phyloP scores from a whole-genome alignment of 164 flowering plant genomes.

The Vitis cinerea region DNA sequence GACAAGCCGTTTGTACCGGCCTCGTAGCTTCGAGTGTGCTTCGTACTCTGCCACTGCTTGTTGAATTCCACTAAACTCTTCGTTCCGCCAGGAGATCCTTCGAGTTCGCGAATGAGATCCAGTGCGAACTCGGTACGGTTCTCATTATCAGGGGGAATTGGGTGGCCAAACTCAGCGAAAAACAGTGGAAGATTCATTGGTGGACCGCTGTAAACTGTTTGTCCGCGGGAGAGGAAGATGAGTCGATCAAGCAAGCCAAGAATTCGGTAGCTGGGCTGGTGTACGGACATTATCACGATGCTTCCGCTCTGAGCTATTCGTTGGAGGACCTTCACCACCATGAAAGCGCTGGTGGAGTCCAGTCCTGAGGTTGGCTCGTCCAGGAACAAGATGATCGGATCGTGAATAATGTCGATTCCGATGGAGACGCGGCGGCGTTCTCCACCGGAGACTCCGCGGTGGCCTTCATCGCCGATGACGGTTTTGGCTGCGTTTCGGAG shows the following conservation, averaged over 20 bases:
- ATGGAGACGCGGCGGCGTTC: slow-evolving; percentile 64
- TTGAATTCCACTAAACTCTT: slow-evolving; percentile 48
- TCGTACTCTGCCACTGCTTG: slow-evolving; percentile 41
- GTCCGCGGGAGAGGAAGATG: slow-evolving; percentile 35
- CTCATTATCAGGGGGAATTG: slow-evolving; percentile 30
- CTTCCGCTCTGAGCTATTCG: slow-evolving; percentile 64
- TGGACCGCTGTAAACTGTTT: slow-evolving; percentile 32
- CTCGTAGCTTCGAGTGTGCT: not conserved
- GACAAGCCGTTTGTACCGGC: slow-evolving; percentile 20
- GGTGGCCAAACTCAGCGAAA: slow-evolving; percentile 33
- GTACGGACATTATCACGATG: slow-evolving; percentile 59
- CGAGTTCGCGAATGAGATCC: slow-evolving; percentile 35
- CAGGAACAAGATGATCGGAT: slow-evolving; percentile 57
- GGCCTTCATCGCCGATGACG: slow-evolving; percentile 70
- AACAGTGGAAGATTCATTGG: slow-evolving; percentile 25
- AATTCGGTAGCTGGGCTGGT: slow-evolving; percentile 64
- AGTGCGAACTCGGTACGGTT: slow-evolving; percentile 38
- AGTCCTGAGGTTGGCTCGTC: slow-evolving; percentile 75
- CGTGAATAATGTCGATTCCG: slow-evolving; percentile 68
- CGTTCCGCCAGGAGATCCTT: slow-evolving; percentile 33
- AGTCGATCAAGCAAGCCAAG: slow-evolving; percentile 30
- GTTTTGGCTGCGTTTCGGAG: slow-evolving; percentile 55
- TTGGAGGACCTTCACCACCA: slow-evolving; percentile 69
- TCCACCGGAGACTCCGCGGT: slow-evolving; percentile 71
- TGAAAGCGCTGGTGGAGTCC: slow-evolving; percentile 66